Evolutionary conservation across 2,329 filamentous ascomycete species (phyloP), one percentile per base, ranked within the genome.

Genomic region (Pseudogymnoascus sp.): DNA sequence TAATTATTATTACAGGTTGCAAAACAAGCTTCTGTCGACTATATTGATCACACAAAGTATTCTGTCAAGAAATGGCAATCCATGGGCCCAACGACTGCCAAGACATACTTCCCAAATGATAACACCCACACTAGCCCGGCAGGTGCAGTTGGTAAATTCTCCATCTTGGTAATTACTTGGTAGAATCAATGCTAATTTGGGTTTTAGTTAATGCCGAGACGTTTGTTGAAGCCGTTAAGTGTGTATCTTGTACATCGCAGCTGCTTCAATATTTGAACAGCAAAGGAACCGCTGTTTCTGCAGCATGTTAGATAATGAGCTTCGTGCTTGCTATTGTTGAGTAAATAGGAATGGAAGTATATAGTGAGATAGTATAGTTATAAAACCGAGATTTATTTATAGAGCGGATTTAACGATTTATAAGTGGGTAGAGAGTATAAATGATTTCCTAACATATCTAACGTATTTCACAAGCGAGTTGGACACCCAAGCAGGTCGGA

Each of bases 1-100:
- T 28, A 28, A 55, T 33, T 33, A 14, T 31, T 12, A 5, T 41
- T 62, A 38, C 55, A 67, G 21, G 64, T 69, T 4, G 68, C 70
- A 0, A 14, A 55, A 18, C 25, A 35, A 12, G 59, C 59, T 41
- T 63, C 63, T 7, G 65, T 70, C 3, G 65, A 66, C 21, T 72
- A 66, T 55, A 59, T 72, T 25, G 68, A 71, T 43, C 69, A 72
- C 49, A 71, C 70, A n/a, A 63, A 61, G 28, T 71, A 69, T 61
- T 67, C 65, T 21, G 69, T 69, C 12, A 63, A 49, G 28, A 35
- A 61, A 37, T 68, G 66, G 35, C 70, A 70, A 65, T 41, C 63
- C 5, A 43, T 70, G 35, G 70, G 70, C 8, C 38, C 63, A 4
- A 63, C 59, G 2, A 65, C 61, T 41, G 64, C 69, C 7, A 69